phyloP scores from a whole-genome alignment of 148 eudicot species.

The Rhododendron henanense region DNA sequence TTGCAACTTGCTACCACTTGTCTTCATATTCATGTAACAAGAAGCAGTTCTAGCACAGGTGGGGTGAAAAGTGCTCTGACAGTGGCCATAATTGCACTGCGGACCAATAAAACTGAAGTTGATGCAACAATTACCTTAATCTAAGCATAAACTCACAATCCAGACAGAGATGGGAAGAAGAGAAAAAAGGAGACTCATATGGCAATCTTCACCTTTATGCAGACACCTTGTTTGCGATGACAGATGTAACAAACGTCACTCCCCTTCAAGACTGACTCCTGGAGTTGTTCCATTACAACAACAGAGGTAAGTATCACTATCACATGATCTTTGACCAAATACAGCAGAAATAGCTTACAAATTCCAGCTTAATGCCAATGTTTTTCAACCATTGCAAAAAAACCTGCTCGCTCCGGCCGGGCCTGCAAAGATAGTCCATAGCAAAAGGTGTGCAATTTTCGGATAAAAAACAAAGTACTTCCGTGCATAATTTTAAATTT shows the following conservation, averaged over 20 bases:
- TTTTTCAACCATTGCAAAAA: not conserved
- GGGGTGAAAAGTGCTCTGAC: constrained; percentile 83
- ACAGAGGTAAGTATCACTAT: not conserved
- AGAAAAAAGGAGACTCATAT: not conserved
- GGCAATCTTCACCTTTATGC: constrained; percentile 61
- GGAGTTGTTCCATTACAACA: constrained; percentile 16
- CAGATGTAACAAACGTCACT: constrained; percentile 68
- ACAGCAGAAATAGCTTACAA: not conserved
- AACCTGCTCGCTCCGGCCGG: not conserved
- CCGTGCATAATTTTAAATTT: not conserved
- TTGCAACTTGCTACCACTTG: constrained; percentile 66
- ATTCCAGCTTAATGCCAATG: not conserved
- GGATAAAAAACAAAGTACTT: not conserved
- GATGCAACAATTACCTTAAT: constrained; percentile 2
- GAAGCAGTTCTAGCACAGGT: constrained; percentile 90
- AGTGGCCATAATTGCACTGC: constrained; percentile 91
- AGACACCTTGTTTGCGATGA: constrained; percentile 68
- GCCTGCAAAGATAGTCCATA: not conserved
- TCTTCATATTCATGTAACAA: constrained; percentile 62
- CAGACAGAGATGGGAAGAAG: not conserved
- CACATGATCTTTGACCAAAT: constrained; percentile 1
- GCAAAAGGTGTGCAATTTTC: not conserved
- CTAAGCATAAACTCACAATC: not conserved
- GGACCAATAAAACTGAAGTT: constrained; percentile 12
- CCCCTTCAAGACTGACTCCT: constrained; percentile 66